Base-by-base conservation (phyloP, 805 yeast species). In the Candida sithepensis region DNA sequence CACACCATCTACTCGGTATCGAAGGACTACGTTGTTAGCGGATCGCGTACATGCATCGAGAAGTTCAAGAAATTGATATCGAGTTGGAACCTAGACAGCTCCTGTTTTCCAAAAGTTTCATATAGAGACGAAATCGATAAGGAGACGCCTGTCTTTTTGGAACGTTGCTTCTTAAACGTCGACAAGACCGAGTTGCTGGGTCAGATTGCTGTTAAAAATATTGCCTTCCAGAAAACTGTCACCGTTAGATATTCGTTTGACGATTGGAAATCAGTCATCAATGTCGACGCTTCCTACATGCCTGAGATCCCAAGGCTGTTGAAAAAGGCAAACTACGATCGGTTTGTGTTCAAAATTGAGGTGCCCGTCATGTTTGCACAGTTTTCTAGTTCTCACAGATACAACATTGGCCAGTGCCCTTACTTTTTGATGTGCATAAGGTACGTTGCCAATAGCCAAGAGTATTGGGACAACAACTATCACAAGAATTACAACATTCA, bases 381-480 rank as follows among this genome's bases (percentile, higher is more conserved):
- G 26, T 64, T 55, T 41, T 50, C 50, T 18, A 51, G 51, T 12
- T 51, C 56, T 9, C 58, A 58, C 33, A 51, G 43, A 9, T 50
- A 47, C 39, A 66, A 70, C 1, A 36, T 41, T 14, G 53, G 46
- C 7, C n/a, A 30, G 13, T 44, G 49, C 23, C 67, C 66, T 3
- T 47, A 45, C 16, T 55, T 64, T 43, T 47, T 53, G 39, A 68
- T 86, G 55, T 87, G 95, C 57, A 74, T 85, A 38, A 73, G 77
- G 45, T 87, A 78, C 61, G 57, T 61, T 41, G 66, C 79, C 18
- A 64, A 67, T 39, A 74, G 74, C 14, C 57, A 60, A 40, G 90
- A 82, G 54, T 76, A 62, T 59, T 88, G 96, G 96, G 96, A 88
- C 64, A 88, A 86, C 68, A 89, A 88, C 66, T 52, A 66, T 34